A percentile compares a stretch with the other conserved stretches of the same genome.
phyloP scores from a whole-genome alignment of 106 monocot genomes.

The Apostasia shenzhenica region DNA sequence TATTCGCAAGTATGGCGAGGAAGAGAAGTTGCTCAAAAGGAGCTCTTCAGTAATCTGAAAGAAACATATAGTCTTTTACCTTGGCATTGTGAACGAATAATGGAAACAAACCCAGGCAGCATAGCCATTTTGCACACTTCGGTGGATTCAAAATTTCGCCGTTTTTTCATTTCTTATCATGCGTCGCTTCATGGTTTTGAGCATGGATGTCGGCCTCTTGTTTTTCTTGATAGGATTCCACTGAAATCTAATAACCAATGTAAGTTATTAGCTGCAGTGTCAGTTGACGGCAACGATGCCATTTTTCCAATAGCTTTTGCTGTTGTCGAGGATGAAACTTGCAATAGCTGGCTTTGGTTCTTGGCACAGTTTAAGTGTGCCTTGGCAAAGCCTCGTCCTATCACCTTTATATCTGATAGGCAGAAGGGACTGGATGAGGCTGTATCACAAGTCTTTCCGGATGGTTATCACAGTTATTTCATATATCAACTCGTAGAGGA shows the following conservation, averaged over 20 bases:
- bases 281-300: slow-evolving; percentile 71
- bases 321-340: slow-evolving; percentile 71
- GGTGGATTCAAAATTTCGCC: slow-evolving; percentile 59
- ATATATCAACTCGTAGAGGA: slow-evolving; percentile 67
- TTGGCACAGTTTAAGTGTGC: slow-evolving; percentile 62
- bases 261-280: slow-evolving; percentile 61
- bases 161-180: slow-evolving; percentile 81
- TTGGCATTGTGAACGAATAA: slow-evolving; percentile 64
- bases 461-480: slow-evolving; percentile 61
- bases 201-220: slow-evolving; percentile 73
- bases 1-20: slow-evolving; percentile 89
- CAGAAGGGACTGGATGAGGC: slow-evolving; percentile 71
- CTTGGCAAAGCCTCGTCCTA: slow-evolving; percentile 33
- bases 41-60: slow-evolving; percentile 50
- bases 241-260: slow-evolving; percentile 65
- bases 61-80: slow-evolving; percentile 76
- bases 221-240: slow-evolving; percentile 78
- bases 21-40: slow-evolving; percentile 67
- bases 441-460: slow-evolving; percentile 65
- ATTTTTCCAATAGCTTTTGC: slow-evolving; percentile 75
- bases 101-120: slow-evolving; percentile 84
- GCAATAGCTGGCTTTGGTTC: slow-evolving; percentile 82
- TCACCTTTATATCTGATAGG: slow-evolving; percentile 71
- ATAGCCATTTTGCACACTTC: slow-evolving; percentile 49
- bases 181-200: slow-evolving; percentile 84